phyloP scores from a whole-genome alignment of 2,329 filamentous ascomycete genomes.

The Canariomyces notabilis region DNA sequence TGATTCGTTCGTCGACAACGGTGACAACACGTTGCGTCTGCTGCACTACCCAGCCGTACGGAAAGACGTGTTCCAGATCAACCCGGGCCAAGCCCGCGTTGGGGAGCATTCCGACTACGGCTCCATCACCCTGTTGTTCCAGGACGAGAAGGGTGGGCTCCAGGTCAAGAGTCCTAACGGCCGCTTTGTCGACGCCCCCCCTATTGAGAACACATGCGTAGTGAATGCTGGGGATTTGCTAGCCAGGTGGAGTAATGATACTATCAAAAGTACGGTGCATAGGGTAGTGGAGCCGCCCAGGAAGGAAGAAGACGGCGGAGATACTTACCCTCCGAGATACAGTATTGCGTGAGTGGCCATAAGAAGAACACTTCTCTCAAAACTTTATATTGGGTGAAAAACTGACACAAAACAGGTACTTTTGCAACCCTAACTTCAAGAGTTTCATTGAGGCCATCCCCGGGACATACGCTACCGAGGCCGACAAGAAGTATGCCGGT shows the following conservation, averaged over 20 bases:
- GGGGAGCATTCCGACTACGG: slow-evolving; percentile 71
- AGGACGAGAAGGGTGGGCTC: slow-evolving; percentile 51
- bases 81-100: slow-evolving; percentile 66
- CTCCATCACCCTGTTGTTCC: slow-evolving; percentile 58
- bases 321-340: slow-evolving; percentile 69
- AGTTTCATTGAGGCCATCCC: slow-evolving; percentile 74
- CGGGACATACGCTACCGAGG: slow-evolving; percentile 61
- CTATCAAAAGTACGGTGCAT: slow-evolving; percentile 85
- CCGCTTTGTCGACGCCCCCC: slow-evolving; percentile 75
- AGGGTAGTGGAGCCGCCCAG: slow-evolving; percentile 80
- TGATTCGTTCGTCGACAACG: slow-evolving; percentile 64
- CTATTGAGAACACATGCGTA: slow-evolving; percentile 75
- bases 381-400: too few relatives aligned
- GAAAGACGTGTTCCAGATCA: slow-evolving; percentile 59
- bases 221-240: slow-evolving; percentile 86
- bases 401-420: slow-evolving; percentile 51
- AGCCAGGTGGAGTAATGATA: slow-evolving; percentile 85
- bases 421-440: slow-evolving; percentile 81
- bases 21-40: slow-evolving; percentile 67
- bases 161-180: slow-evolving; percentile 66
- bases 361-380: too few relatives aligned
- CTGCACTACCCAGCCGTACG: slow-evolving; percentile 71
- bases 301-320: slow-evolving; percentile 36
- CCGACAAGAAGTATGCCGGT: slow-evolving; percentile 71
- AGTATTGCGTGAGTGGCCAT: slow-evolving; percentile 64